phyloP scores from a whole-genome alignment of 257 asterid species.

The Paraleonurus japonicus region DNA sequence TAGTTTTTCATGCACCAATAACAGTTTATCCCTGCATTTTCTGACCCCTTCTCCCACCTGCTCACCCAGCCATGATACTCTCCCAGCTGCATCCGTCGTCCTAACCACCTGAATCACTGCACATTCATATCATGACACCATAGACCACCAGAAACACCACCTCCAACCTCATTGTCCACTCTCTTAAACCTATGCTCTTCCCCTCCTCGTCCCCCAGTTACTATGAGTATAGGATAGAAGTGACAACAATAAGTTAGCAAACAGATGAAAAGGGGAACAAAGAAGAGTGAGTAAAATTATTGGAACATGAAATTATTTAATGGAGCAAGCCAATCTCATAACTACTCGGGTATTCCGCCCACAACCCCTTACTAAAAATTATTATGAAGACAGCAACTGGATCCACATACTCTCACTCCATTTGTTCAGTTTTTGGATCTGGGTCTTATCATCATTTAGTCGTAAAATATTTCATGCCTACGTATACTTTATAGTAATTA shows the following conservation, averaged over 20 bases:
- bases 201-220: not conserved
- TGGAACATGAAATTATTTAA: not conserved
- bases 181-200: not conserved
- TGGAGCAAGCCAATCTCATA: not conserved
- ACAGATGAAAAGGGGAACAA: not conserved
- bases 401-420: not conserved
- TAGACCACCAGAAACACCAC: conserved; percentile 6
- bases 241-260: not conserved
- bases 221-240: conserved; percentile 6
- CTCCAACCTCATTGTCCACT: not conserved
- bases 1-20: conserved; percentile 14
- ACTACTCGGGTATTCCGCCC: not conserved
- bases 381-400: not conserved
- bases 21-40: not conserved
- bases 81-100: not conserved
- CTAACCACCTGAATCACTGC: not conserved
- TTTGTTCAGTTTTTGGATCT: conserved; percentile 2
- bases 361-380: not conserved
- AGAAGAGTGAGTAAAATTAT: not conserved
- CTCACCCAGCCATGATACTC: not conserved
- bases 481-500: not conserved
- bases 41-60: not conserved
- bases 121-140: conserved; percentile 1
- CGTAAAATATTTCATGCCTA: not conserved
- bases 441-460: not conserved